Percentiles rank a stretch among this genome's conserved stretches.
These are phyloP conservation scores for Saturnispora besseyi DNA, from an alignment of 805 yeast genomes.

Conservation along the genomic window DNA sequence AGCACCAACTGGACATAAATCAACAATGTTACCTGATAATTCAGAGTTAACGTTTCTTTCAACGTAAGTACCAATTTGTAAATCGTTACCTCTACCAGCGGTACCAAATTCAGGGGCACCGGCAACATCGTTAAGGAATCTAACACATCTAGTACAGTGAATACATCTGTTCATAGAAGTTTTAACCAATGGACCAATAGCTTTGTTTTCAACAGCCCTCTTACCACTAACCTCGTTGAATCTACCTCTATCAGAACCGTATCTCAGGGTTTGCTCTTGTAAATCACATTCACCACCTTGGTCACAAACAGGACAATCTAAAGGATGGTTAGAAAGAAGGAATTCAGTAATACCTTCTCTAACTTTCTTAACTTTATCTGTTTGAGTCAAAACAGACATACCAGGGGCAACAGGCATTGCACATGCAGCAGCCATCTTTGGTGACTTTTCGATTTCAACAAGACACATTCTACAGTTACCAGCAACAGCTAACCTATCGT, in stretches of 20 bases:
- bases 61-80: slow-evolving; percentile 85
- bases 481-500: slow-evolving; percentile 82
- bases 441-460: slow-evolving; percentile 83
- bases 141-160: slow-evolving; percentile 85
- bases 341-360: slow-evolving; percentile 89
- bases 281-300: slow-evolving; percentile 94
- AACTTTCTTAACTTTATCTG: slow-evolving; percentile 70
- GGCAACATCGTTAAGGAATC: slow-evolving; percentile 84
- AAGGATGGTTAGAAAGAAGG: slow-evolving; percentile 80
- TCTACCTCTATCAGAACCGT: slow-evolving; percentile 82
- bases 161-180: slow-evolving; percentile 90
- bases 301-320: slow-evolving; percentile 89
- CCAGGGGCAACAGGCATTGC: slow-evolving; percentile 89
- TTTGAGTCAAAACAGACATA: slow-evolving; percentile 75
- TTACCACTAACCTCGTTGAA: slow-evolving; percentile 74
- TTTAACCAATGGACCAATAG: slow-evolving; percentile 81
- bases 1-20: slow-evolving; percentile 89
- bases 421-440: slow-evolving; percentile 84
- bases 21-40: slow-evolving; percentile 79
- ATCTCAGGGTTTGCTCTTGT: slow-evolving; percentile 78
- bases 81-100: slow-evolving; percentile 83
- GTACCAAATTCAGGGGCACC: slow-evolving; percentile 90
- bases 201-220: slow-evolving; percentile 85
- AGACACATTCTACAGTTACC: slow-evolving; percentile 93
- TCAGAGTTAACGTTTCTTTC: slow-evolving; percentile 79